phyloP scores from a whole-genome alignment of 2,329 filamentous ascomycete genomes.

The Beauveria asiatica region DNA sequence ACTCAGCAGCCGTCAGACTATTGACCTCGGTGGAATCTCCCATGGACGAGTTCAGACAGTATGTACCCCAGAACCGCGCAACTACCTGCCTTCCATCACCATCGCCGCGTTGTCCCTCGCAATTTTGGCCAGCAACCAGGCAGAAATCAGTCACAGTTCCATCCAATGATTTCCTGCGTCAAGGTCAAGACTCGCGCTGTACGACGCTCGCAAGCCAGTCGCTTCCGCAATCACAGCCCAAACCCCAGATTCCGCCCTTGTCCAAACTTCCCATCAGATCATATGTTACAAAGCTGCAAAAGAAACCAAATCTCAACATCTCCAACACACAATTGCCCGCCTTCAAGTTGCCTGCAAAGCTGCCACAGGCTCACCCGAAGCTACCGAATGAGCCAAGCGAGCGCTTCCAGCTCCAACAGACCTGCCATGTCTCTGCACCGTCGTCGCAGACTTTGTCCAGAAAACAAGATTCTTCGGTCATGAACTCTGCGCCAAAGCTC shows the following conservation, averaged over 20 bases:
- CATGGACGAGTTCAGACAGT: constrained; percentile 39
- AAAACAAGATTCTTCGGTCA: background rate
- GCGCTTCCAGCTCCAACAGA: constrained; percentile 18
- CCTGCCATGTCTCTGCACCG: background rate
- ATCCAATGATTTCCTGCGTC: background rate
- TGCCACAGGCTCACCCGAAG: constrained; percentile 35
- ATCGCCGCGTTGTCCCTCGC: background rate
- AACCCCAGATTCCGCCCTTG: background rate
- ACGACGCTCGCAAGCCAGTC: background rate
- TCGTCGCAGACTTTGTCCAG: no score
- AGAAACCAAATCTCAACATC: constrained; percentile 21
- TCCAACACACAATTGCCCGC: constrained; percentile 20
- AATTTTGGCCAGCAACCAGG: constrained; percentile 2
- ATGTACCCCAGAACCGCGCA: constrained; percentile 32
- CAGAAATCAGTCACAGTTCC: constrained; percentile 9
- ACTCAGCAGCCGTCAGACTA: constrained; percentile 48
- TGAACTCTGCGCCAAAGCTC: background rate
- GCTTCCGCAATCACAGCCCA: background rate
- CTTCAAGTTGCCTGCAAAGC: constrained; percentile 20
- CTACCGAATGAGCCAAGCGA: constrained; percentile 42
- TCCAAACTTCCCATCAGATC: constrained; percentile 3
- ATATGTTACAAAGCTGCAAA: constrained; percentile 42
- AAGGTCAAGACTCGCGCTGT: constrained; percentile 1
- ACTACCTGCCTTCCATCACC: constrained; percentile 12
- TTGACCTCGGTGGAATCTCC: constrained; percentile 55